These are phyloP conservation scores for Citrus trifoliata DNA, from an alignment of 345 rosid species.

Conservation along the genomic window DNA sequence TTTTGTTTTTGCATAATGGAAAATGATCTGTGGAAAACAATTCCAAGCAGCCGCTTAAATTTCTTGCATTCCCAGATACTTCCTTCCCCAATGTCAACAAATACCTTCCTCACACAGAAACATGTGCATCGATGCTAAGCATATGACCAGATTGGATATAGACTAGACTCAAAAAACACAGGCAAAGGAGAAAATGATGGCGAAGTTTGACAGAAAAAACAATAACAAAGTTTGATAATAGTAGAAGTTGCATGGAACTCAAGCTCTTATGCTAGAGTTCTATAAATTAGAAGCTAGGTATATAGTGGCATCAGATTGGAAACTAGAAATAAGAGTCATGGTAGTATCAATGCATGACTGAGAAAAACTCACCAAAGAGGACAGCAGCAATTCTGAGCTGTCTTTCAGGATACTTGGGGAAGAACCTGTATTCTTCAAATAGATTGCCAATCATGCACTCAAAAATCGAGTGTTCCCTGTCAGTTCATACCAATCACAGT, in stretches of 20 bases:
- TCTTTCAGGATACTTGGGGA: constrained; percentile 95
- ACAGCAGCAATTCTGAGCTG: constrained; percentile 91
- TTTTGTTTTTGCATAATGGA: too few species aligned
- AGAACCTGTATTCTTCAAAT: constrained; percentile 92
- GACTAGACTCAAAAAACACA: background rate
- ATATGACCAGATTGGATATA: background rate
- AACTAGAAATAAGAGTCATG: background rate
- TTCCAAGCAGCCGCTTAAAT: background rate
- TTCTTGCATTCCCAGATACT: background rate
- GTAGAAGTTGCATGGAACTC: background rate
- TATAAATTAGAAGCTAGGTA: background rate
- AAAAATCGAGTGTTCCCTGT: constrained; percentile 86
- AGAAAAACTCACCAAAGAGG: constrained; percentile 72
- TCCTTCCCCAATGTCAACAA: background rate
- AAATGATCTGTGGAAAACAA: too few species aligned
- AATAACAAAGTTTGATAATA: background rate
- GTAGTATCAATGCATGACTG: background rate
- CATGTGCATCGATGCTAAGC: background rate
- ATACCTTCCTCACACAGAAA: background rate
- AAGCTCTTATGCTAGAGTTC: background rate
- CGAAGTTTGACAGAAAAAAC: too few species aligned
- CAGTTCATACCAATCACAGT: constrained; percentile 4
- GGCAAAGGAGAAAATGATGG: background rate
- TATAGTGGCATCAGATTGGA: background rate
- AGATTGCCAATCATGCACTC: constrained; percentile 96